Evolutionary conservation across 1,284 basidiomycete genomes (phyloP).

Genomic region (Dichomitus squalens): DNA sequence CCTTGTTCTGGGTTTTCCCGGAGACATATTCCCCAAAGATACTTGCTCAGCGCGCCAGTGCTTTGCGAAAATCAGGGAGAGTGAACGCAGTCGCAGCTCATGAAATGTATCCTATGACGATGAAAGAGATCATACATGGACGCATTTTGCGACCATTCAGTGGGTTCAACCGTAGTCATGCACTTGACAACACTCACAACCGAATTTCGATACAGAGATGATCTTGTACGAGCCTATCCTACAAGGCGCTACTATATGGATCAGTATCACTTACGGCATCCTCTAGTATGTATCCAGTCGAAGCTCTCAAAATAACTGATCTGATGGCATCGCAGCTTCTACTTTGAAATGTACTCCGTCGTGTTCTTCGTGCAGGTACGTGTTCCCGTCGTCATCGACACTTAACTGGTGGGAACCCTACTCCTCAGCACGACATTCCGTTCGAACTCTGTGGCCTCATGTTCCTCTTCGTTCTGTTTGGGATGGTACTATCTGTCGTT

Average conservation of each 20-base stretch:
- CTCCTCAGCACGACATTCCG: constrained; percentile 2
- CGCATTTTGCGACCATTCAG: constrained; percentile 28
- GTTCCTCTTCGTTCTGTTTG: constrained; percentile 10
- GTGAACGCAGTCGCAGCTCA: constrained; percentile 26
- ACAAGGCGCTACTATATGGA: constrained; percentile 31
- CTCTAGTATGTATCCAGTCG: constrained; percentile 28
- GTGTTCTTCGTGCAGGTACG: constrained; percentile 24
- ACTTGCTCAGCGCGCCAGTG: constrained; percentile 23
- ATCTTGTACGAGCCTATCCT: constrained; percentile 31
- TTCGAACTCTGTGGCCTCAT: constrained; percentile 13
- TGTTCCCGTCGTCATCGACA: background rate
- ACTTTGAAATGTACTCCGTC: constrained; percentile 33
- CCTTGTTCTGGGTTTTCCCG: constrained; percentile 29
- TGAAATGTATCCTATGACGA: constrained; percentile 24
- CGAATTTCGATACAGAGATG: constrained; percentile 23
- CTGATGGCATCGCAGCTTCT: constrained; percentile 25
- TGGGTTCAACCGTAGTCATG: constrained; percentile 17
- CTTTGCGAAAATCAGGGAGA: constrained; percentile 23
- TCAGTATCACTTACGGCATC: constrained; percentile 32
- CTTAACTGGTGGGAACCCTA: background rate
- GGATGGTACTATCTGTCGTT: constrained; percentile 8
- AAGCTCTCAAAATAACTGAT: background rate
- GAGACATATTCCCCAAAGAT: constrained; percentile 32
- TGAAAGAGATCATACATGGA: constrained; percentile 22
- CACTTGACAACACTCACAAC: background rate